Conservation (phyloP, 148 eudicot species). For the Diospyros kaki region DNA sequence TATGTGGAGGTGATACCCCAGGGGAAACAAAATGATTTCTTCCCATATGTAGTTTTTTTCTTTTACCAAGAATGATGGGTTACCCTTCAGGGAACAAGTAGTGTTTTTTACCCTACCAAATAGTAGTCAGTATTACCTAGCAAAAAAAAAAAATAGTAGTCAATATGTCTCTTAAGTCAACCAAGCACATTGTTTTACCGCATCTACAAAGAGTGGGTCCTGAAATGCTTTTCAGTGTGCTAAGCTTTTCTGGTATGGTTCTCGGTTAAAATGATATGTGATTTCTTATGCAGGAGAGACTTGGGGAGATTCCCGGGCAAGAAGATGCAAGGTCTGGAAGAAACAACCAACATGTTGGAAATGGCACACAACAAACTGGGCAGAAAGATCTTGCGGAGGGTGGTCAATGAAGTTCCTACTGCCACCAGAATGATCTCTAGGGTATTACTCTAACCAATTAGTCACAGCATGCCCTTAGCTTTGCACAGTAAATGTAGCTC, state of each 20-base stretch:
- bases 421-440: conserved; percentile 20
- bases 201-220: too few species aligned
- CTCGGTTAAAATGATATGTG: too few species aligned
- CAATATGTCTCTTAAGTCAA: not conserved
- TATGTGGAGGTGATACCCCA: not conserved
- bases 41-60: not conserved
- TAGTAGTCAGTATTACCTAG: not conserved
- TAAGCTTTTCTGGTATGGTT: too few species aligned
- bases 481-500: conserved; percentile 31
- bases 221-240: too few species aligned
- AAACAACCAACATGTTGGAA: conserved; percentile 30
- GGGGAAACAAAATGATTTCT: not conserved
- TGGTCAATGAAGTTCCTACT: conserved; percentile 31
- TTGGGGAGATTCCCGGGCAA: conserved; percentile 53
- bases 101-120: not conserved
- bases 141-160: too few species aligned
- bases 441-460: conserved; percentile 49
- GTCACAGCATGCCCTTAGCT: conserved; percentile 17
- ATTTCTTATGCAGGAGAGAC: conserved; percentile 61
- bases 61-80: not conserved
- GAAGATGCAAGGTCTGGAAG: conserved; percentile 39
- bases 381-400: conserved; percentile 34
- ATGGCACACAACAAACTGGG: conserved; percentile 30
- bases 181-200: not conserved
- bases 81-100: not conserved